phyloP scores from a whole-genome alignment of 345 rosid genomes.

The Syzygium aromaticum region DNA sequence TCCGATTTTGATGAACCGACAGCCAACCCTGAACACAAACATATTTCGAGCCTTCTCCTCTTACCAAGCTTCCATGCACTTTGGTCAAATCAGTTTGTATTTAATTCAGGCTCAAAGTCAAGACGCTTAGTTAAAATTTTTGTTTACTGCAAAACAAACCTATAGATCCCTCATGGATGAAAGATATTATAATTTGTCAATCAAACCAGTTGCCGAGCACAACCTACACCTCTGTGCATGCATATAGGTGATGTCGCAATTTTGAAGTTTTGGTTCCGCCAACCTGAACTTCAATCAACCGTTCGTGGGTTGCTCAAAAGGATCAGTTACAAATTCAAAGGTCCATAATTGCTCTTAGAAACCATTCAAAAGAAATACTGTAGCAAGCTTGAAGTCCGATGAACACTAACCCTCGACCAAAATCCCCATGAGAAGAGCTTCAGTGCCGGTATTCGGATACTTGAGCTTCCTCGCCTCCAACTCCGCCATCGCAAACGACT shows the following conservation, averaged over 20 bases:
- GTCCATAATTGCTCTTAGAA: neutral
- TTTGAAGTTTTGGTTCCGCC: neutral
- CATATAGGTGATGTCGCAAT: neutral
- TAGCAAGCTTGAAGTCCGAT: neutral
- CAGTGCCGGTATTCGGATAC: conserved; percentile 76
- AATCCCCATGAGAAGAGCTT: conserved; percentile 84
- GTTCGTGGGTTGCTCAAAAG: neutral
- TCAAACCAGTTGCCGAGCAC: neutral
- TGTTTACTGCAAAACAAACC: neutral
- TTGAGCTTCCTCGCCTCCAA: conserved; percentile 90
- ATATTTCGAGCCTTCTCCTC: neutral
- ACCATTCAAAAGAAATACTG: neutral
- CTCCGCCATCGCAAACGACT: conserved; percentile 72
- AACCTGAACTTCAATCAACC: neutral
- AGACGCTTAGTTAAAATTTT: neutral
- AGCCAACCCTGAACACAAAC: neutral
- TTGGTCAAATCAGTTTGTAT: neutral
- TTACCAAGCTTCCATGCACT: neutral
- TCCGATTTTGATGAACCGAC: neutral
- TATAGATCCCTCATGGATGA: neutral
- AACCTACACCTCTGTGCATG: neutral
- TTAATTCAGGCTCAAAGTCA: neutral
- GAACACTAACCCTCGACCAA: conserved; percentile 68
- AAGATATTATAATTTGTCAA: neutral
- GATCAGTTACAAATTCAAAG: neutral